Evolutionary conservation across 2,329 filamentous ascomycete species (phyloP), one percentile per base, ranked within the genome.

Genomic region (Arthrobotrys pseudoclavata): DNA sequence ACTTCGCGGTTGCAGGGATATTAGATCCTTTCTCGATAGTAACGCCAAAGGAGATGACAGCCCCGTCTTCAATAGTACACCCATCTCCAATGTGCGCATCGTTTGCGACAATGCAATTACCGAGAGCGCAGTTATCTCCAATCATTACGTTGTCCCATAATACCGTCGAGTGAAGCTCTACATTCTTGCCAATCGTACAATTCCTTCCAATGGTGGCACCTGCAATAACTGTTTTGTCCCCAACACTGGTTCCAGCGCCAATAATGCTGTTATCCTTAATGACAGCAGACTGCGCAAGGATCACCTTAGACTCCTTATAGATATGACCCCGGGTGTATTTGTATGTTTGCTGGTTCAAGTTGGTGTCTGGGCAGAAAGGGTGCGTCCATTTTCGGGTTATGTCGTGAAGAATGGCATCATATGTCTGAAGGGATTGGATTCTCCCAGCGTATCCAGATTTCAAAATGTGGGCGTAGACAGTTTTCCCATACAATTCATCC

Each of bases 401-500:
- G 82, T 98, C 95, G 81, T 90, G 91, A 83, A 90, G 94, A 67
- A 99, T 89, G 31, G 94, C 89, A 82, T 97, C 93, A 85, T 98
- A 99, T 82, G 94, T 91, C 82, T 92, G 92, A 24, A 98, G 87
- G 82, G 94, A 97, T 82, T 89, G 91, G 12, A 93, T 94, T 79
- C 96, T 88, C 0, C 94, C 94, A 0, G 93, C 92, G 82, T 98
- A 99, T 75, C 93, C 90, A 63, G 94, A 89, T 40, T 90, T 88
- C 52, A 96, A 86, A 79, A 98, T 91, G 81, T 98, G 92, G 1
- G 93, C 91, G 83, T 97, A 94, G 64, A 99, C 93, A n/a, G 93
- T 94, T 85, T 98, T 97, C 75, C 94, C 94, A 83, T 98, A 98
- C 70, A 98, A 86, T 83, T 99, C 96, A 83, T 99, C 96, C 85